phyloP scores from a whole-genome alignment of 2,329 filamentous ascomycete species.

The Ophiostoma ips region DNA sequence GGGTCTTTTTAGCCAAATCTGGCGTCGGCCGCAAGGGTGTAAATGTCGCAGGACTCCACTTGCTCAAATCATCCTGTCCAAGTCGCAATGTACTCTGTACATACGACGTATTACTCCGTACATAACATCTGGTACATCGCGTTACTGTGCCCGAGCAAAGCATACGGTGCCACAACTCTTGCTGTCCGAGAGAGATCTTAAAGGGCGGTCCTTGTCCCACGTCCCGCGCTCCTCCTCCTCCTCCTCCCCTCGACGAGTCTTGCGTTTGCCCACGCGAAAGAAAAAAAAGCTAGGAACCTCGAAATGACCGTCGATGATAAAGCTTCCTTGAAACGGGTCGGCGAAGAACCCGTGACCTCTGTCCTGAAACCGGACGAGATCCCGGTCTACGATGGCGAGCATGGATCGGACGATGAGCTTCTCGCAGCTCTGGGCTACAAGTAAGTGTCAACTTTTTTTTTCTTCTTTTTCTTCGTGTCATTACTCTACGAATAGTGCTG shows the following conservation, averaged over 20 bases:
- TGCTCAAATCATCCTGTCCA: too few species aligned
- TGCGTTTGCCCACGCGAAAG: neutral
- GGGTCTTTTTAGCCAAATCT: neutral
- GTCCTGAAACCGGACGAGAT: slow-evolving; percentile 10
- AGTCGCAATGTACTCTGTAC: too few species aligned
- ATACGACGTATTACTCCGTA: too few species aligned
- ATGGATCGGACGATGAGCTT: slow-evolving; percentile 38
- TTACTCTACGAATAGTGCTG: too few species aligned
- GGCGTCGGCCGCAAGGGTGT: neutral
- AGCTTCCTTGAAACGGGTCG: slow-evolving; percentile 6
- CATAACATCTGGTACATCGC: too few species aligned
- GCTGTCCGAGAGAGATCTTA: too few species aligned
- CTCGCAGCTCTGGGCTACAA: slow-evolving; percentile 45
- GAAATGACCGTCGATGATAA: slow-evolving; percentile 4
- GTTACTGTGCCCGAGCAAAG: too few species aligned
- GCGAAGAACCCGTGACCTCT: slow-evolving; percentile 13
- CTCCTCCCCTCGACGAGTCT: too few species aligned
- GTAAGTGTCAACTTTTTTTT: neutral
- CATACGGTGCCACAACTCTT: too few species aligned
- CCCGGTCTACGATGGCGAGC: slow-evolving; percentile 7
- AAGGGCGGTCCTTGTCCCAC: too few species aligned
- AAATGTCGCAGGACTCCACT: neutral
- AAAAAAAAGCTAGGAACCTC: neutral
- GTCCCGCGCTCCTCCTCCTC: too few species aligned
- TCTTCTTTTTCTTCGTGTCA: neutral